Evolutionary conservation across 2,329 filamentous ascomycete species (phyloP), one percentile per base, ranked within the genome.

Genomic region (Paradendryphiella salina): DNA sequence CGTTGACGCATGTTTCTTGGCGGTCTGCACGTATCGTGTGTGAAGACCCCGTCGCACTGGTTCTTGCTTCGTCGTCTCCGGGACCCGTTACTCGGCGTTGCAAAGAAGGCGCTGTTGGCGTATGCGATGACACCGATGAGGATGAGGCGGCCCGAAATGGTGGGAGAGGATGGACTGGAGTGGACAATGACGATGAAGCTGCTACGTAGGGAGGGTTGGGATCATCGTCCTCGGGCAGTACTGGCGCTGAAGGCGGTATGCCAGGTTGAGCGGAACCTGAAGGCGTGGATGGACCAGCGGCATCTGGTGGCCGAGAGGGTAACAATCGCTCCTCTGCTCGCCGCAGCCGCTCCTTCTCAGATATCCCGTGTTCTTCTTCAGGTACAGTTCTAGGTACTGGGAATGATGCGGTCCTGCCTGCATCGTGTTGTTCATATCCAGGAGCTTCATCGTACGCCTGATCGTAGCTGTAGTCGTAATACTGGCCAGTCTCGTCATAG

Each of bases 271-370:
- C 15, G 9, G 73, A 67, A 4, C 77, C 76, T 13, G 76, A 75
- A 28, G 79, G 76, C 28, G 60, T 59, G 3, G 64, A 66, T n/a
- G 75, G 76, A 23, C 73, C 71, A 48, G 76, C 72, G 10, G 70
- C 62, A 28, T 75, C 77, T 10, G 88, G 82, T 11, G 89, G 92
- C 63, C 86, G 85, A 65, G 91, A 96, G 2, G 93, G 93, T 17
- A 96, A 74, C 4, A 96, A 76, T 38, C 86, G 82, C 59, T 87
- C 82, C 74, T 96, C 92, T 33, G 90, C 90, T 51, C 84, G 83
- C 38, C 86, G 83, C 51, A 94, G 75, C 40, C 86, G 85, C 52
- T 95, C 87, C 72, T 96, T 96, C 57, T 97, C 94, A 10, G 87
- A 85, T 26, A 91, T 75, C 4, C 77, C 80, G 52, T 82, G 82